Base-by-base conservation (phyloP, 2,329 filamentous ascomycete genomes). In the Rhexocercosporidium sp. region DNA sequence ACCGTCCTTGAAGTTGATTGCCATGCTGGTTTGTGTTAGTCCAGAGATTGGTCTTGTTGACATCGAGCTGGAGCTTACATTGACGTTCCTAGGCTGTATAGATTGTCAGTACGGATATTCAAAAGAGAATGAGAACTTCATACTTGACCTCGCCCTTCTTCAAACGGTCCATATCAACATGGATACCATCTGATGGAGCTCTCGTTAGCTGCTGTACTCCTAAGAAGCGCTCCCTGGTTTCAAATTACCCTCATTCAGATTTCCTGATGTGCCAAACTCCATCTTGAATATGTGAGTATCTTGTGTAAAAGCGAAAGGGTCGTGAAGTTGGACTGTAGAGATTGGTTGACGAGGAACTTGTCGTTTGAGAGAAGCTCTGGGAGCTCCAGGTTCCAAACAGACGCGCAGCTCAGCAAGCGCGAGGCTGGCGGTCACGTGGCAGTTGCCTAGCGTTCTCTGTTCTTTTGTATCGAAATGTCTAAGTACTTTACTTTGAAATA, bases 81-180 rank as follows among this genome's bases (percentile, higher is more conserved):
- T 65, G 96, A 98, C 70, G 96, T 99, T 84, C 96, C 96, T 76
- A 99, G 86, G 83, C 94, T 97, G 75, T 62, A 71, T 53, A 71
- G 46, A 69, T 18, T 59, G 65, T 75, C 54, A 74, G 70, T 61
- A 62, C 39, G 27, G 59, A 31, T 44, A 51, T 46, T 22, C 22
- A 59, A 63, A 29, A 3, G 14, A 47, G 22, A n/a, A 47, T 20
- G 31, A 56, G 27, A 39, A 51, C 57, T 70, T 84, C 93, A 83
- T 84, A 97, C 94, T 99, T 99, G 80, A 99, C 95, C 85, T 99
- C 96, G 70, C 96, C 96, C 82, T 94, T 96, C 90, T 99, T 99
- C 81, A 99, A 84, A 78, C 96, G 91, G 78, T 98, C 93, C 96
- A 99, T 99, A 79, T 99, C 96, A 75, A 99, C 86, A 81, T 99